phyloP scores from a whole-genome alignment of 2,329 filamentous ascomycete species.

The Lachnellula subtilissima region DNA sequence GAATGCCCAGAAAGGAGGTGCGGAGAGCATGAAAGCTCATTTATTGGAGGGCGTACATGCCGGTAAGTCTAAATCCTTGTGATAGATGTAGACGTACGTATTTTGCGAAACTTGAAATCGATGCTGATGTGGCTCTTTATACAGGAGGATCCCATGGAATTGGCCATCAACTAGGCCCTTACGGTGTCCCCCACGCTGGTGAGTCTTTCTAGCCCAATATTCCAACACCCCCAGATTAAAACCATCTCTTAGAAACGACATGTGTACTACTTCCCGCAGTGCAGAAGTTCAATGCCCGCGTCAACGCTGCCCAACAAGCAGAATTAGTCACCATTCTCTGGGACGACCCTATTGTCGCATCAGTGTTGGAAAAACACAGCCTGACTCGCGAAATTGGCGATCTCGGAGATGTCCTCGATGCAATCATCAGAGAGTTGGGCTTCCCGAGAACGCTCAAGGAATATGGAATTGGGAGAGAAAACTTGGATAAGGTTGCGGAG shows the following conservation, averaged over 20 bases:
- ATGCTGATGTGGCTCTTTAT: background rate
- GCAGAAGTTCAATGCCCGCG: constrained; percentile 46
- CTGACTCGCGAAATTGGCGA: constrained; percentile 25
- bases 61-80: constrained; percentile 19
- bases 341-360: background rate
- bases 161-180: constrained; percentile 39
- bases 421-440: constrained; percentile 44
- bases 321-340: background rate
- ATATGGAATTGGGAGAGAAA: constrained; percentile 44
- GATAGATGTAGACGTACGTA: background rate
- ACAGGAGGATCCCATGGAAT: constrained; percentile 29
- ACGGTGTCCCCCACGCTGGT: constrained; percentile 49
- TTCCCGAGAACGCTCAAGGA: constrained; percentile 48
- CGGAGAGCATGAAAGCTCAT: constrained; percentile 1
- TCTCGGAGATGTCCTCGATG: constrained; percentile 47
- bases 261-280: constrained; percentile 51
- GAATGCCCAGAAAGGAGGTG: constrained; percentile 38
- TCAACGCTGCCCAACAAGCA: constrained; percentile 24
- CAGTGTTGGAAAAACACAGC: background rate
- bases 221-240: background rate
- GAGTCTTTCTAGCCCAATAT: background rate
- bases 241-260: constrained; percentile 44
- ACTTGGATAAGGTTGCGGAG: constrained; percentile 41
- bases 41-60: constrained; percentile 28
- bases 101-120: too few species aligned